These are phyloP conservation scores for Wickerhamiella dianesei DNA, from an alignment of 805 yeast genomes.

Conservation along the genomic window DNA sequence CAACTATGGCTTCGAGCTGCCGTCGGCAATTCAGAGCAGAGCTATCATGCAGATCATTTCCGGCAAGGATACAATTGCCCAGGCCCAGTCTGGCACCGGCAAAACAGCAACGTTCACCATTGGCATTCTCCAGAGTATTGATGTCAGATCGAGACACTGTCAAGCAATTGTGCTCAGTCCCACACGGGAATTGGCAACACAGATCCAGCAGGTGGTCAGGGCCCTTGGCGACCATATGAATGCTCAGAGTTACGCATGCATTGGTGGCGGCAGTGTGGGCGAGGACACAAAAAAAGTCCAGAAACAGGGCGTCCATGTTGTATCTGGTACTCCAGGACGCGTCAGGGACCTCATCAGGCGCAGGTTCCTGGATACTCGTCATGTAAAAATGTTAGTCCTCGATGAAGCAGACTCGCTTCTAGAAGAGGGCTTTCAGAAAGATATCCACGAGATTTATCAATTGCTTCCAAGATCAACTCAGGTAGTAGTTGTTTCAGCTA, in stretches of 20 bases:
- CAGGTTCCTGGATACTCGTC: slow-evolving; percentile 56
- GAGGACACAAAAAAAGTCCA: slow-evolving; percentile 61
- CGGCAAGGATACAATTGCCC: slow-evolving; percentile 73
- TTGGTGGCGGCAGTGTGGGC: slow-evolving; percentile 80
- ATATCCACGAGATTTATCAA: slow-evolving; percentile 83
- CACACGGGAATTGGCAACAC: slow-evolving; percentile 90
- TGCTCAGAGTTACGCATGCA: slow-evolving; percentile 76
- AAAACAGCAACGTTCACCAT: slow-evolving; percentile 97
- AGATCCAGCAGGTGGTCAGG: slow-evolving; percentile 77
- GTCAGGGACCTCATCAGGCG: slow-evolving; percentile 84
- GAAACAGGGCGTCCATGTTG: slow-evolving; percentile 71
- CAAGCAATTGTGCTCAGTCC: slow-evolving; percentile 91
- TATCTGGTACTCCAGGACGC: slow-evolving; percentile 97
- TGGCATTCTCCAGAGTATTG: slow-evolving; percentile 79
- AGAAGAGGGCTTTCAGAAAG: slow-evolving; percentile 88
- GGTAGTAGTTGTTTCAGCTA: slow-evolving; percentile 90
- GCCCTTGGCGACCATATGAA: slow-evolving; percentile 82
- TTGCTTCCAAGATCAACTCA: slow-evolving; percentile 73
- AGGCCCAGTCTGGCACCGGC: slow-evolving; percentile 99
- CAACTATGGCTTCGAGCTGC: slow-evolving; percentile 69
- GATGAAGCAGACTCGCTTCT: slow-evolving; percentile 97
- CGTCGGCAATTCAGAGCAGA: slow-evolving; percentile 70
- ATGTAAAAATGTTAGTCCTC: slow-evolving; percentile 72
- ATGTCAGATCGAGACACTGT: slow-evolving; percentile 53
- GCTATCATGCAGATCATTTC: slow-evolving; percentile 68